Base-by-base conservation (phyloP, 1,284 basidiomycete genomes). In the Apiotrichum brassicae region DNA sequence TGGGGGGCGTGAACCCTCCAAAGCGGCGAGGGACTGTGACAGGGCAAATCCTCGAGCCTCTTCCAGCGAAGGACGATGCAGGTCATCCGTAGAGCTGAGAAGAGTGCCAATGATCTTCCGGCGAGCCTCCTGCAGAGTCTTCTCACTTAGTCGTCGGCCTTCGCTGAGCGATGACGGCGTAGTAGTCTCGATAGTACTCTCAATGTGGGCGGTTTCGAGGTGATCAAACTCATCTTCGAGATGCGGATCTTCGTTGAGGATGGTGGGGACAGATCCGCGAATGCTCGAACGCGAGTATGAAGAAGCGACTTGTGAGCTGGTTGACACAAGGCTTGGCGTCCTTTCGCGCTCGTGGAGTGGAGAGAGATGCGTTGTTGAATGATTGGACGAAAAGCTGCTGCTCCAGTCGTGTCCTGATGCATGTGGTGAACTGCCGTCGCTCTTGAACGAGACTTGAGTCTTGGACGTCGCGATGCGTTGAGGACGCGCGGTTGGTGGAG, bases 251-350 rank as follows among this genome's bases (percentile, higher is more conserved):
- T 65, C 68, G 12, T 58, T 62, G 2, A 59, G 22, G 9, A 65
- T 51, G 0, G 65, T 62, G 4, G 59, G 50, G 7, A 62, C 50
- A 0, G 65, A 2, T 7, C 33, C 51, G 19, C 38, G 48, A 23
- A 61, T 62, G 52, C 64, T 68, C 5, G 64, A 65, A 1, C 63
- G 61, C 20, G 62, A 64, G 49, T 66, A 67, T 0, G 56, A 60
- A 9, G 68, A 66, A 6, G 63, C 64, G 3, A 63, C 58, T 14
- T 63, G 49, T 2, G 68, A 68, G 8, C 56, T 58, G 1, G 57
- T 58, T 25, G 61, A 64, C 35, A 68, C 59, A n/a, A 72, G 46
- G 48, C 65, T 68, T 1, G 70, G 70, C 1, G 68, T 70, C 14
- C 66, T 53, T 39, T 69, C 70, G 16, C 64, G 52, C 9, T 59